Base-by-base conservation (phyloP, 2,329 filamentous ascomycete species). In the Arthroderma sp. region DNA sequence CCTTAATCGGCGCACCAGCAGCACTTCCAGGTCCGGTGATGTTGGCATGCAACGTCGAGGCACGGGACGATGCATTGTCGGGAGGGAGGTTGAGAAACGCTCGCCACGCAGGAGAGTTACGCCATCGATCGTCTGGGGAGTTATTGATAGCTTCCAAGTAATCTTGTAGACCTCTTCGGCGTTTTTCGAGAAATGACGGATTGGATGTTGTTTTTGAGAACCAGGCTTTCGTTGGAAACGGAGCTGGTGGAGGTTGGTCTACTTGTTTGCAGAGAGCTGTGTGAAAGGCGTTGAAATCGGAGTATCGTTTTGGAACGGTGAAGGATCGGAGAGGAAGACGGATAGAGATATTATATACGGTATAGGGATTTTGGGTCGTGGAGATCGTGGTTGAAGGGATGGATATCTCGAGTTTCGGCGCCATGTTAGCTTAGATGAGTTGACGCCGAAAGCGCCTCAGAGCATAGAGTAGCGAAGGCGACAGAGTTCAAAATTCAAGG, bases 231-330 rank as follows among this genome's bases (percentile, higher is more conserved):
- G 66, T 57, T 1, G 78, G 78, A 0, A 80, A 64, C 0, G 73
- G 52, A 0, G 62, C 63, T 0, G 78, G 77, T 2, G 77, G 76
- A 6, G 72, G 53, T 7, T 61, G 50, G 50, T 68, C 70, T 5
- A 71, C 68, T 51, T 77, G 69, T 22, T 67, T 64, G 31, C 63
- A 63, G 5, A 81, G 65, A 2, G 66, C 60, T 3, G 59, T 58
- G 59, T 82, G 69, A 45, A 82, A 72, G 44, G 67, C 55, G 37
- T 66, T 58, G 60, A 82, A 82, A 60, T 81, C 77, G 42, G 75
- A 78, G 65, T 80, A 82, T 52, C 78, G 76, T 58, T 81, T 81
- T 38, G 68, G 68, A 45, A 78, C 61, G 37, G 69, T 74, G 52
- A 74, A 73, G 40, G 74, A 72, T 44, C 75, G 72, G 30, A 80